phyloP scores from a whole-genome alignment of 2,329 filamentous ascomycete genomes.

The Sporothrix dimorphospora region DNA sequence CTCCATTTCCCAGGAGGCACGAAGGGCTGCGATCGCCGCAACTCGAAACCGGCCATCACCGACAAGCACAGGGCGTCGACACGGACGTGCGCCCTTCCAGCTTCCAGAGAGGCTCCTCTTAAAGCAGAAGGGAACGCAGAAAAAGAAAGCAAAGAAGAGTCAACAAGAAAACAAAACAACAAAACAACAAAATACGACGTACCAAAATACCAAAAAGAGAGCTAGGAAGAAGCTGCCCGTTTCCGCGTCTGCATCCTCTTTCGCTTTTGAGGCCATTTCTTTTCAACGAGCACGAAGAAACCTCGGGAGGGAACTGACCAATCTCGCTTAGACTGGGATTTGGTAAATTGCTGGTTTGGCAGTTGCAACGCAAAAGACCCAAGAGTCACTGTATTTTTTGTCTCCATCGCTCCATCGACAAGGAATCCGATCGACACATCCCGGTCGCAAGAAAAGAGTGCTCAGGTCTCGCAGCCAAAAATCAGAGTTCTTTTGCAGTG shows the following conservation, averaged over 20 bases:
- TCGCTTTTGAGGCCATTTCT: neutral
- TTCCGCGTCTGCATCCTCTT: neutral
- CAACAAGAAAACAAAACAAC: neutral
- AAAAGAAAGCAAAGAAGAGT: neutral
- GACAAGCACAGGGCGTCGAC: neutral
- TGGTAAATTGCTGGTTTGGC: conserved; percentile 26
- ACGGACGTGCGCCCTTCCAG: too few relatives aligned
- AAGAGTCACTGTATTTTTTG: conserved; percentile 1
- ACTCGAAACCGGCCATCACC: conserved; percentile 22
- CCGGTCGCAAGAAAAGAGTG: conserved; percentile 25
- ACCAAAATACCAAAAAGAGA: too few relatives aligned
- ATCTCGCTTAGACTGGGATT: conserved; percentile 28
- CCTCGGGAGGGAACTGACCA: neutral
- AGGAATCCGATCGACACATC: conserved; percentile 31
- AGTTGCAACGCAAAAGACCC: neutral
- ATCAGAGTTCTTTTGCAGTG: neutral
- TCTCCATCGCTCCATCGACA: conserved; percentile 11
- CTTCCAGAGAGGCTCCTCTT: too few relatives aligned
- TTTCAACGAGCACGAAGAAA: conserved; percentile 1
- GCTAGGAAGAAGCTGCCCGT: neutral
- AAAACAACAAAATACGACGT: too few relatives aligned
- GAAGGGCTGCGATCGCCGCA: conserved; percentile 1
- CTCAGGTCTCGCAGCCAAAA: neutral
- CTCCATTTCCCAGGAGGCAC: neutral
- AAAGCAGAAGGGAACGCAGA: neutral